Percentiles rank a stretch among this genome's conserved stretches.
Conservation (phyloP, 306 rosid genomes). For the Heteromeles arbutifolia region DNA sequence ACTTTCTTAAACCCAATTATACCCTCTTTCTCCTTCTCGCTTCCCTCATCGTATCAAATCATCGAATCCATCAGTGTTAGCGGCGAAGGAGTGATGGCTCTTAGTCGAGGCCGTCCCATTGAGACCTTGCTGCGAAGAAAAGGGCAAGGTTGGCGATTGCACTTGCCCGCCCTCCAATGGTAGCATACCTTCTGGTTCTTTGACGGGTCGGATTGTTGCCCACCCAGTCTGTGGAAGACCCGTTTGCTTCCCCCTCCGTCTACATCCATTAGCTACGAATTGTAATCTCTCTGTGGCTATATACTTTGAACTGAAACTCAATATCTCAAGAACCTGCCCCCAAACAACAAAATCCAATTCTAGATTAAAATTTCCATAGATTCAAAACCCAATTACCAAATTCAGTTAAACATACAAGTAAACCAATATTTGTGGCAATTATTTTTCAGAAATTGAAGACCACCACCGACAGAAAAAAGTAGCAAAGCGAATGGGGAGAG, state of each 20-base stretch:
- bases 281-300: too few relatives aligned
- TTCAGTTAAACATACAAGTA: not conserved
- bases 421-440: not conserved
- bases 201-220: slow-evolving; percentile 27
- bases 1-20: too few relatives aligned
- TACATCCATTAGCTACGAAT: too few relatives aligned
- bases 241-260: too few relatives aligned
- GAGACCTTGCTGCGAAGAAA: slow-evolving; percentile 21
- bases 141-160: slow-evolving; percentile 38
- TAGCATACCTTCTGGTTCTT: slow-evolving; percentile 69
- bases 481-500: not conserved
- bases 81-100: slow-evolving; percentile 40
- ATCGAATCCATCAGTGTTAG: slow-evolving; percentile 19
- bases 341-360: not conserved
- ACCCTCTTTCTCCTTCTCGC: too few relatives aligned
- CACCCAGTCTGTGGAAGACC: slow-evolving; percentile 42
- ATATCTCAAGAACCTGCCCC: slow-evolving; percentile 82
- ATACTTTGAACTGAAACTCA: slow-evolving; percentile 34
- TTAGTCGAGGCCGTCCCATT: slow-evolving; percentile 55
- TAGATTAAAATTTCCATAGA: too few relatives aligned
- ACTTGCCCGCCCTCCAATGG: slow-evolving; percentile 68
- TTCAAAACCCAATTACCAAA: not conserved
- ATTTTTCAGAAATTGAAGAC: not conserved
- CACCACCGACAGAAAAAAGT: not conserved
- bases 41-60: too few relatives aligned